A percentile compares a stretch with the other conserved stretches of the same genome.
Conservation (phyloP, 192 early-diverging fungal species). For the Gaertneriomyces sp. region DNA sequence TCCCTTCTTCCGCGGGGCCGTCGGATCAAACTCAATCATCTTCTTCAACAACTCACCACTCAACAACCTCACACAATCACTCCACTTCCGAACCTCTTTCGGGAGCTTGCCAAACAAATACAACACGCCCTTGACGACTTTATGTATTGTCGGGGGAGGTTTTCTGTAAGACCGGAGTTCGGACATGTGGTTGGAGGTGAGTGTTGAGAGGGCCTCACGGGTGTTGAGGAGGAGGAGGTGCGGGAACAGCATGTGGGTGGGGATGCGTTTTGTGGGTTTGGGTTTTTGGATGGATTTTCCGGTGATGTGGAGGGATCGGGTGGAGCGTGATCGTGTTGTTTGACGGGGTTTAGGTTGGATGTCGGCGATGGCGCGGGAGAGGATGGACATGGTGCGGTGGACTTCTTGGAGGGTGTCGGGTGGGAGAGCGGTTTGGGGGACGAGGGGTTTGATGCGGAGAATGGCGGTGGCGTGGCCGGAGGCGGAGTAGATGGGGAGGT, state of each 20-base stretch:
- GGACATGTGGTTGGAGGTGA: slow-evolving; percentile 43
- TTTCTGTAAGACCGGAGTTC: slow-evolving; percentile 56
- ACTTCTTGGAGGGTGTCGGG: not conserved
- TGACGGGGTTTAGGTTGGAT: not conserved
- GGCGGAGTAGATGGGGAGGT: slow-evolving; percentile 37
- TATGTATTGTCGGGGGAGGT: slow-evolving; percentile 50
- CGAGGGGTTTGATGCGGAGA: slow-evolving; percentile 6
- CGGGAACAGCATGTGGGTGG: slow-evolving; percentile 47
- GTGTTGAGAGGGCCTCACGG: slow-evolving; percentile 29
- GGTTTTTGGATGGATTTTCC: slow-evolving; percentile 42
- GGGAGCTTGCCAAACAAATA: slow-evolving; percentile 55
- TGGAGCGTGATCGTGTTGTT: too few relatives aligned
- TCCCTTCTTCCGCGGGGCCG: slow-evolving; percentile 50
- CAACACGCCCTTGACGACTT: slow-evolving; percentile 50
- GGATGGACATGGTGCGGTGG: not conserved
- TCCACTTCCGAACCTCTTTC: slow-evolving; percentile 6
- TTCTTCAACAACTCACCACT: slow-evolving; percentile 48
- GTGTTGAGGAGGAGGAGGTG: slow-evolving; percentile 49
- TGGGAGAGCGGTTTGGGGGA: not conserved
- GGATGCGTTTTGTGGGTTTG: slow-evolving; percentile 18
- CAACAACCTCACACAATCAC: slow-evolving; percentile 35
- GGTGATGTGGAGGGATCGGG: not conserved
- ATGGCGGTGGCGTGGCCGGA: slow-evolving; percentile 34
- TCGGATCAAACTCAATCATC: slow-evolving; percentile 56
- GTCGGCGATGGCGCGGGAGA: not conserved